phyloP scores from a whole-genome alignment of 768 basidiomycete species.

The Boletus sensibilis region DNA sequence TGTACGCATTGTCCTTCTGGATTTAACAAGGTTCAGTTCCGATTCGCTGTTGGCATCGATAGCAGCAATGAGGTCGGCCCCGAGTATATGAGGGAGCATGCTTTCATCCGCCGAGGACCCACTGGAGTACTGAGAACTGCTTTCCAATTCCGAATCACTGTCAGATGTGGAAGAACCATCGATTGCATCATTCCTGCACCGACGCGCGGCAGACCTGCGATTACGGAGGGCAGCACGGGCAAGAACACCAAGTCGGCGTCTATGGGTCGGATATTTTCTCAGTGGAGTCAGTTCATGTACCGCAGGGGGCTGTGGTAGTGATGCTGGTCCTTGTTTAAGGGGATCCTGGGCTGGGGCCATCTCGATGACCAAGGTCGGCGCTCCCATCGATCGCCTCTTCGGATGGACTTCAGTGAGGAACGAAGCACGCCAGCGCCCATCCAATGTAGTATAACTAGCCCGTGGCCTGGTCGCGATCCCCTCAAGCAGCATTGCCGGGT shows the following conservation, averaged over 20 bases:
- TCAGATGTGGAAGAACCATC: slow-evolving; percentile 14
- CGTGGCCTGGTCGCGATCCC: background rate
- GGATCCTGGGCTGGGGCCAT: background rate
- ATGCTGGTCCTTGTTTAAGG: background rate
- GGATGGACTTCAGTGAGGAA: background rate
- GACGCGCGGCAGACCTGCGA: slow-evolving; percentile 8
- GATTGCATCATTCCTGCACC: background rate
- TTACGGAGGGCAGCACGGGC: slow-evolving; percentile 23
- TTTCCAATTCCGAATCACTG: slow-evolving; percentile 19
- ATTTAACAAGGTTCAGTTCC: slow-evolving; percentile 13
- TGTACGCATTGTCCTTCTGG: background rate
- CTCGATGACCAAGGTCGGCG: background rate
- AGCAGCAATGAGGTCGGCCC: slow-evolving; percentile 28
- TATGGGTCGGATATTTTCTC: background rate
- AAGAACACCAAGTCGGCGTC: slow-evolving; percentile 17
- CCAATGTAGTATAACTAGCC: background rate
- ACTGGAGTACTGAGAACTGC: slow-evolving; percentile 20
- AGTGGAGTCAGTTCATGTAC: background rate
- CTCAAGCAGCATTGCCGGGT: slow-evolving; percentile 1
- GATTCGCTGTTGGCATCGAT: slow-evolving; percentile 29
- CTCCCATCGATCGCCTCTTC: background rate
- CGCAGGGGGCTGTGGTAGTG: background rate
- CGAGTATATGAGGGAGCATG: slow-evolving; percentile 27
- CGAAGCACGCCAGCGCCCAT: slow-evolving; percentile 1
- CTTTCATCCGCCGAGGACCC: slow-evolving; percentile 20